Base-by-base conservation (phyloP, 2,329 filamentous ascomycete genomes). In the Sphaerostilbella broomeana region DNA sequence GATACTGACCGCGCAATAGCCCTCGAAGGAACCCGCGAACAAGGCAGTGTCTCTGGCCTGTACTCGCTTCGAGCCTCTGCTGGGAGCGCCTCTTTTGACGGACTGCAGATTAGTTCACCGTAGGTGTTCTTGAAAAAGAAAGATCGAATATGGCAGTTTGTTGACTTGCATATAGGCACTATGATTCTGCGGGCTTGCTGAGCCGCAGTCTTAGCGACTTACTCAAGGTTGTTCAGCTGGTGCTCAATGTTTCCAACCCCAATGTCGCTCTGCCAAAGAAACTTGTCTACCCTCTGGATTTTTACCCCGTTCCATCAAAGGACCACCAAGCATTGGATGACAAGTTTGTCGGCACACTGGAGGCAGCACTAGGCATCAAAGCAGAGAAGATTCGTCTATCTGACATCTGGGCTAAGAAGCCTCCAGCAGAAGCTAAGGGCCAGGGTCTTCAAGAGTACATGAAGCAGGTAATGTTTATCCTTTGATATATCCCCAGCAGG, bases 1-100 rank as follows among this genome's bases (percentile, higher is more conserved):
- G 9, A 12, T 20, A 5, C 34, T 43, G 9, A 46, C 32, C 4
- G 15, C n/a, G 48, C 22, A 0, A 3, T 21, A 48, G 39, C 31
- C 36, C 44, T 56, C 15, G 51, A 51, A 2, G 51, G 49, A n/a
- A 19, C 49, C 3, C 33, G 47, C 2, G 42, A 48, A 16, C 46
- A 52, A 24, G 44, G 40, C 1, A 43, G 56, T 0, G 47, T 53
- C 4, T 45, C 53, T 4, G 60, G 61, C 1, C 21, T 61, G 4
- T 63, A 58, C 28, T 52, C 61, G 1, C 43, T 64, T 2, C 50
- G 51, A 1, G 44, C 45, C 4, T 49, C 57, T 8, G 13, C 35
- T 2, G 41, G 35, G 4, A 35, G 24, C 4, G n/a, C 46, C 11
- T 35, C 55, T 1, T 24, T 46, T 3, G 35, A 44, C 5, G 50